Base-by-base conservation (phyloP, 306 rosid species). In the Cucurbita maxima region DNA sequence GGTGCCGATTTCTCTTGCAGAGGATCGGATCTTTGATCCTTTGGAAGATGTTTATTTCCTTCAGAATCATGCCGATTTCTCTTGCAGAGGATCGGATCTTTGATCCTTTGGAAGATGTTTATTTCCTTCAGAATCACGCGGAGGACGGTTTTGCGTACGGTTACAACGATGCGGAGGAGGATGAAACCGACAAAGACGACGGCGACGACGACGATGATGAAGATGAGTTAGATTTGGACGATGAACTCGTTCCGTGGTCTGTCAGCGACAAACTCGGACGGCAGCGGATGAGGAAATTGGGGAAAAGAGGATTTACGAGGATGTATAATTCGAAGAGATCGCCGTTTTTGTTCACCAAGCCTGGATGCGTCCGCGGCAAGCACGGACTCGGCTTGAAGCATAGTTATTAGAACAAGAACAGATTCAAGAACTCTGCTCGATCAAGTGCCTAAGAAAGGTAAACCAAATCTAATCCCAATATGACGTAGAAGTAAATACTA, bases 361-460 rank as follows among this genome's bases (percentile, higher is more conserved):
- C 96, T 16, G 98, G 98, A 14, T 90, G 95, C 68, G 96, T 90
- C 10, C 96, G 88, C 52, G 98, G 98, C 25, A 92, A 92, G 79
- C 96, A 90, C 62, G 98, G 98, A 5, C 64, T 92, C 44, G 96
- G 98, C 0, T 82, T 92, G 79, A 92, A 90, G 82, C 96, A 92
- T 81, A 84, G 62, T 43, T 64, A 37, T 79, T 92, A 83, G 61
- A 48, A 20, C 15, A 8, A 34, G 36, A 30, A 78, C 34, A 51
- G 70, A 18, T 45, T 43, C 18, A 41, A 40, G 10, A 18, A 64
- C 53, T 19, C 54, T 10, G 48, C 43, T 16, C 6, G 59, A 77
- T 51, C 45, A 37, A 52, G 16, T 34, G 30, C 76, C 16, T 72
- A 0, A 38, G 41, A 10, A 73, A 41, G 72, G 72, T 66, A 19